Evolutionary conservation across 208 protist genomes (phyloP).

Genomic region (Leishmania gerbilli): DNA sequence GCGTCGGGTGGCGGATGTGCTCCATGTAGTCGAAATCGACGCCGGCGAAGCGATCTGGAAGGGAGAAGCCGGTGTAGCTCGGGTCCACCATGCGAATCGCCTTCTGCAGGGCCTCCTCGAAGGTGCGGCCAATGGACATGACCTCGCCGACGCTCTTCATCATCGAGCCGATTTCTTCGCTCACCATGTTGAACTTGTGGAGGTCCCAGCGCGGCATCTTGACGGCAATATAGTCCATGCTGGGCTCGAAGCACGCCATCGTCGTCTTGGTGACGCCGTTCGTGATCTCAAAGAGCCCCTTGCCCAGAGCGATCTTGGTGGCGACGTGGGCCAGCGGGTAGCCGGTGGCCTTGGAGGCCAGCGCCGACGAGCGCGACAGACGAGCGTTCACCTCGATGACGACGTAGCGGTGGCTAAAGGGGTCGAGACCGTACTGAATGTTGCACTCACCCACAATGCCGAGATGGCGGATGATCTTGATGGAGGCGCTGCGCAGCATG

Average conservation of each 20-base stretch:
- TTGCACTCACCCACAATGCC: constrained; percentile 99
- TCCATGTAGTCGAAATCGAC: constrained; percentile 83
- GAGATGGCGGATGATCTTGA: constrained; percentile 96
- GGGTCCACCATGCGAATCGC: constrained; percentile 96
- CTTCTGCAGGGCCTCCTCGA: constrained; percentile 99
- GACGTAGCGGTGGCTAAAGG: constrained; percentile 95
- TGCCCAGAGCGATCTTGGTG: constrained; percentile 97
- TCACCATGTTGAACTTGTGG: constrained; percentile 96
- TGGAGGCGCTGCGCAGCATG: constrained; percentile 95
- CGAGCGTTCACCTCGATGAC: constrained; percentile 99
- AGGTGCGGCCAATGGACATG: constrained; percentile 98
- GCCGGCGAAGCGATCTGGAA: constrained; percentile 54
- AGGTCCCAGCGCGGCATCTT: constrained; percentile 97
- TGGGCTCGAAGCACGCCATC: constrained; percentile 98
- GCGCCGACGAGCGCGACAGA: constrained; percentile 96
- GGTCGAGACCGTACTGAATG: constrained; percentile 99
- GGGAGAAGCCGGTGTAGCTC: constrained; percentile 86
- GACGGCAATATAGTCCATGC: constrained; percentile 97
- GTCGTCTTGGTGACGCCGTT: constrained; percentile 95
- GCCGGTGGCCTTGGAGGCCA: constrained; percentile 98
- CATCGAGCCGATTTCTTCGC: constrained; percentile 90
- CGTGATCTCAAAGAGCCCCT: constrained; percentile 91
- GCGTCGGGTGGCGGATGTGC: constrained; percentile 73
- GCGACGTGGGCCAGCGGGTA: constrained; percentile 99
- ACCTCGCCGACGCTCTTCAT: constrained; percentile 99